Percentiles rank a stretch among this genome's conserved stretches.
Conservation (phyloP, 2,329 filamentous ascomycete species). For the Trichoderma sp. region DNA sequence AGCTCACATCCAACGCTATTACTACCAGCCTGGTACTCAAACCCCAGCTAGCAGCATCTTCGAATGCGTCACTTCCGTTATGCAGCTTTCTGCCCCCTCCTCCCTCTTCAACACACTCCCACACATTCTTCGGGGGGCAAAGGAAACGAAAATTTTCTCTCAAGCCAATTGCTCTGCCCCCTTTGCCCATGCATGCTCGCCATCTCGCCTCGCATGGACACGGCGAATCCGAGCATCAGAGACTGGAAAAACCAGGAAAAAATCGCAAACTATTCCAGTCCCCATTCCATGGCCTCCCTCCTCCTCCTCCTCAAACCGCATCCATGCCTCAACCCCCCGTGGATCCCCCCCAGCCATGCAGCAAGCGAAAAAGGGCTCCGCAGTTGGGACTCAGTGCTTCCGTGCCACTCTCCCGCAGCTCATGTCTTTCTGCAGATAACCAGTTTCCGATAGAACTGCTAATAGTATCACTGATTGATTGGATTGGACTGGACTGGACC, state of each 20-base stretch:
- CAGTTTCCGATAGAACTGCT: neutral
- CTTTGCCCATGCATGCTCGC: neutral
- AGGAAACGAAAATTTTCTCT: slow-evolving; percentile 6
- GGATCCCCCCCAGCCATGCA: neutral
- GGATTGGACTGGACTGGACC: neutral
- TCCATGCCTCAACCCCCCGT: neutral
- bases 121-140: neutral
- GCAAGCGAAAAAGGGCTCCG: slow-evolving; percentile 19
- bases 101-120: neutral
- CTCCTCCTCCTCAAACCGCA: neutral
- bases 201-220: slow-evolving; percentile 11
- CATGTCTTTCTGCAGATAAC: neutral
- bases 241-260: neutral
- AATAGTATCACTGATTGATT: neutral
- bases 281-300: too few relatives aligned
- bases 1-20: neutral
- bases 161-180: neutral
- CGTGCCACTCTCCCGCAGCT: neutral
- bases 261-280: neutral
- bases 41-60: too few relatives aligned
- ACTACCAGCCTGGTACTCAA: too few relatives aligned
- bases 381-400: slow-evolving; percentile 27
- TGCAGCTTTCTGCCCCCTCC: neutral
- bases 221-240: neutral
- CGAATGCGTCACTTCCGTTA: slow-evolving; percentile 12